Conservation (phyloP, 495 filamentous ascomycete species). For the Hypomontagnella submonticulosa region DNA sequence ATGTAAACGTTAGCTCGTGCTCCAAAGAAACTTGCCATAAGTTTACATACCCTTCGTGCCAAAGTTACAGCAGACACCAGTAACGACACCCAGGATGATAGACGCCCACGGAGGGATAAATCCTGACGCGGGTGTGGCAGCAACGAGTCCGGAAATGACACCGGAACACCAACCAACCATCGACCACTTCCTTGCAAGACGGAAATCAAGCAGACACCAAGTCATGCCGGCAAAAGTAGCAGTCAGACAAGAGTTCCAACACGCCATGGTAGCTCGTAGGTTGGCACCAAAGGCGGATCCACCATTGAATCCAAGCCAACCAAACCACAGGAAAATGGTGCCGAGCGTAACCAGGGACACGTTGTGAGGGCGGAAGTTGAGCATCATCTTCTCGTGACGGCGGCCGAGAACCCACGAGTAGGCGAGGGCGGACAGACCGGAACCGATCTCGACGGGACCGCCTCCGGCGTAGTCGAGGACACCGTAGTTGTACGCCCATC, state of each 20-base stretch:
- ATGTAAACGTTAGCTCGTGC: constrained; percentile 44
- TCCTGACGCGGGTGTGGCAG: constrained; percentile 86
- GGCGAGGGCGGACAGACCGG: constrained; percentile 89
- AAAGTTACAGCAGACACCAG: constrained; percentile 93
- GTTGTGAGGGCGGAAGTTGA: constrained; percentile 96
- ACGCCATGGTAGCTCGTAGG: constrained; percentile 92
- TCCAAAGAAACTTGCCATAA: constrained; percentile 39
- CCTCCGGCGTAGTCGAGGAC: constrained; percentile 97
- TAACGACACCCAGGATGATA: constrained; percentile 84
- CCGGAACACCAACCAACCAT: constrained; percentile 99
- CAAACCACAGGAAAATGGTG: constrained; percentile 96
- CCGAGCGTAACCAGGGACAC: constrained; percentile 96
- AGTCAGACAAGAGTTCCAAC: constrained; percentile 96
- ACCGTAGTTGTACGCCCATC: constrained; percentile 92
- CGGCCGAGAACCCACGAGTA: constrained; percentile 96
- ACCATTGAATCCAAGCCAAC: constrained; percentile 99
- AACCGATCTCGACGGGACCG: constrained; percentile 97
- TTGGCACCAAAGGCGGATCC: constrained; percentile 96
- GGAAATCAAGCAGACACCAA: constrained; percentile 95
- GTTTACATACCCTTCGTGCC: constrained; percentile 73
- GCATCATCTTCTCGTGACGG: constrained; percentile 99
- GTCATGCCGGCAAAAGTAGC: constrained; percentile 88
- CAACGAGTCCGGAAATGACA: constrained; percentile 88
- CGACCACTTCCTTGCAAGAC: constrained; percentile 96
- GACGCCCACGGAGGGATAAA: constrained; percentile 92